These are phyloP conservation scores for Punica granatum DNA, from an alignment of 345 rosid species.

Conservation along the genomic window DNA sequence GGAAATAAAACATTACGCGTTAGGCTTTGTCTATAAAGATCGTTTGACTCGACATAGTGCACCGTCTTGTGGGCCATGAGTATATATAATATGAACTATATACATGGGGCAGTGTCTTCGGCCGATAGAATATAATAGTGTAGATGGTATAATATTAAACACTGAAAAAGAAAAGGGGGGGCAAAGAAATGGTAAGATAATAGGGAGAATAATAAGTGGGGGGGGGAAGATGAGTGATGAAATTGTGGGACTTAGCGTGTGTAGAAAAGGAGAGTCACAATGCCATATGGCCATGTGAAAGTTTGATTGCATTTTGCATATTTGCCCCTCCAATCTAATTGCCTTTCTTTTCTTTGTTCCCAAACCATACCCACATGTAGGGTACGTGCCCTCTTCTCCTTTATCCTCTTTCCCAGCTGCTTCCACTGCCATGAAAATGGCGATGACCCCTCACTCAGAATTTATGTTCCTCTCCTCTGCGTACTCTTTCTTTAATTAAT, in stretches of 20 bases:
- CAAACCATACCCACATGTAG: constrained; percentile 52
- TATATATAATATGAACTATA: no score
- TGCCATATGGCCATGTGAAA: constrained; percentile 39
- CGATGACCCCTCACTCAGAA: constrained; percentile 7
- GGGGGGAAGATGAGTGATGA: constrained; percentile 7
- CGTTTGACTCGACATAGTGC: no score
- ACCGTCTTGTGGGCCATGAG: no score
- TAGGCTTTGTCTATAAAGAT: no score
- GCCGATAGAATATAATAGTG: background rate
- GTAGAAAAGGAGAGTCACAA: background rate
- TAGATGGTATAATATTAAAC: background rate
- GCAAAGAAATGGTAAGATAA: background rate
- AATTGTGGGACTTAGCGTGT: background rate
- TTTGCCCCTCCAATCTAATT: background rate
- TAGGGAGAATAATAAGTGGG: background rate
- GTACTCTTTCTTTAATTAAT: constrained; percentile 9
- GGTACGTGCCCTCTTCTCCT: constrained; percentile 22
- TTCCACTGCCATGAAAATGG: background rate
- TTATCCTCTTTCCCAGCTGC: background rate
- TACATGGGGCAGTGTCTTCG: no score
- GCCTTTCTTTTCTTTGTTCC: constrained; percentile 36
- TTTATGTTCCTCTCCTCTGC: no score
- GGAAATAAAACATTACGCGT: no score
- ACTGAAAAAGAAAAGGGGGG: background rate
- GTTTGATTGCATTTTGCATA: constrained; percentile 15